Evolutionary conservation across 768 basidiomycete species (phyloP).

Genomic region (Pisolithus orientalis): DNA sequence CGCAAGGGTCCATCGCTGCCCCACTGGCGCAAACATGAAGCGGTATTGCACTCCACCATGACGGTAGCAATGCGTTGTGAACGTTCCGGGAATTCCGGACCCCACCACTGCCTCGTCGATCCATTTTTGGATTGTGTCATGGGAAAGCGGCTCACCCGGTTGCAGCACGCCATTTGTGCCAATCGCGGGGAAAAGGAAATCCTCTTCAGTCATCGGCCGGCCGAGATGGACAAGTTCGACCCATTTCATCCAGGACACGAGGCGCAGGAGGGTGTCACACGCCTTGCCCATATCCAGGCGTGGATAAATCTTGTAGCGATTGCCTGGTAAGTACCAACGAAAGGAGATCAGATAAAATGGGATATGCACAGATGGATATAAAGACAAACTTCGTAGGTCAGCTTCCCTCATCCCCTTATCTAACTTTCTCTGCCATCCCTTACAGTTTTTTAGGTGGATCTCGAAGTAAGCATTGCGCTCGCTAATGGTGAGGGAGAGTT

Average conservation of each 20-base stretch:
- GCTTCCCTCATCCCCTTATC: slow-evolving; percentile 20
- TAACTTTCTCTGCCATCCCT: slow-evolving; percentile 20
- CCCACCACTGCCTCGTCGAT: slow-evolving; percentile 12
- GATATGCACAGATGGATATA: no score
- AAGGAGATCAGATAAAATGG: no score
- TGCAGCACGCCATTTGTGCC: slow-evolving; percentile 13
- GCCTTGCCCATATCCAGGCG: neutral
- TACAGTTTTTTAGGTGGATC: slow-evolving; percentile 13
- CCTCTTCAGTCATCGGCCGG: slow-evolving; percentile 6
- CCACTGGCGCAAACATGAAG: slow-evolving; percentile 28
- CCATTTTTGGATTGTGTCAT: slow-evolving; percentile 16
- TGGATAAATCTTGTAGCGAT: slow-evolving; percentile 1
- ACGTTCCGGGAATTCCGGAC: slow-evolving; percentile 6
- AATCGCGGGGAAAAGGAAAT: slow-evolving; percentile 21
- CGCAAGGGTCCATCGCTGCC: slow-evolving; percentile 30
- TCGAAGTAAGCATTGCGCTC: slow-evolving; percentile 14
- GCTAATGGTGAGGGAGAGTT: neutral
- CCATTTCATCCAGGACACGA: slow-evolving; percentile 2
- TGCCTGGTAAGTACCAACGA: neutral
- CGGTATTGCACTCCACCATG: slow-evolving; percentile 23
- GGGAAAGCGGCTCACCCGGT: slow-evolving; percentile 16
- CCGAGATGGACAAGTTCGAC: neutral
- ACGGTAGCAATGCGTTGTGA: slow-evolving; percentile 23
- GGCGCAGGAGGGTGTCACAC: neutral
- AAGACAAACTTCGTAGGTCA: slow-evolving; percentile 8